Conservation (phyloP, 768 basidiomycete species). For the Lyophyllum shimeji region DNA sequence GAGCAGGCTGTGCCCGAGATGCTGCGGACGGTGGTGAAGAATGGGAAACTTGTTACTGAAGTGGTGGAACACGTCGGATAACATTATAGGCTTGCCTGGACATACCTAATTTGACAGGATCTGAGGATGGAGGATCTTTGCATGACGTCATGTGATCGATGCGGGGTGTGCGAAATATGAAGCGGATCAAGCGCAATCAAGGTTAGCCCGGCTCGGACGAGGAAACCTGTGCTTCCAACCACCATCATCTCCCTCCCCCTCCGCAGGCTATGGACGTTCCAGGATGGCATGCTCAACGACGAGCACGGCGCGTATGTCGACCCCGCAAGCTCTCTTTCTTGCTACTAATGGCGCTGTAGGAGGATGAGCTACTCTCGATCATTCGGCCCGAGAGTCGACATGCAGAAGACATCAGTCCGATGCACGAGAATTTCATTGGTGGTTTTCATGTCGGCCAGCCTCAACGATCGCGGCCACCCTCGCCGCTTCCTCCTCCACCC, state of each 20-base stretch:
- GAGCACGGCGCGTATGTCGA: constrained; percentile 52
- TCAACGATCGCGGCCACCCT: too few relatives aligned
- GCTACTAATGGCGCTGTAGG: constrained; percentile 23
- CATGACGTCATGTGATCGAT: constrained; percentile 4
- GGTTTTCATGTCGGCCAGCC: constrained; percentile 42
- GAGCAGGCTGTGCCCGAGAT: constrained; percentile 95
- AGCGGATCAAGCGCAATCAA: constrained; percentile 11
- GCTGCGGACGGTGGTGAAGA: constrained; percentile 80
- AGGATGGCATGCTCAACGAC: constrained; percentile 73
- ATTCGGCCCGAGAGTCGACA: constrained; percentile 45
- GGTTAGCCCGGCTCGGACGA: background rate
- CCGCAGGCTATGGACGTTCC: constrained; percentile 61
- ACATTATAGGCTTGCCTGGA: background rate
- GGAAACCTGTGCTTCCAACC: background rate
- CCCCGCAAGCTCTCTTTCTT: background rate
- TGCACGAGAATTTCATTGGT: constrained; percentile 62
- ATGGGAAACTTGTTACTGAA: constrained; percentile 84
- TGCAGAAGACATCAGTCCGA: constrained; percentile 58
- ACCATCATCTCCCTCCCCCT: constrained; percentile 3
- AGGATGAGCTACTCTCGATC: constrained; percentile 30
- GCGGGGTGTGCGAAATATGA: background rate
- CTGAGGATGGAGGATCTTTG: background rate
- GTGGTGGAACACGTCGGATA: constrained; percentile 85
- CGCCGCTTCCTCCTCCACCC: constrained; percentile 20
- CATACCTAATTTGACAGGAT: background rate